Evolutionary conservation across 306 rosid species (phyloP).

Genomic region (Corylus avellana): DNA sequence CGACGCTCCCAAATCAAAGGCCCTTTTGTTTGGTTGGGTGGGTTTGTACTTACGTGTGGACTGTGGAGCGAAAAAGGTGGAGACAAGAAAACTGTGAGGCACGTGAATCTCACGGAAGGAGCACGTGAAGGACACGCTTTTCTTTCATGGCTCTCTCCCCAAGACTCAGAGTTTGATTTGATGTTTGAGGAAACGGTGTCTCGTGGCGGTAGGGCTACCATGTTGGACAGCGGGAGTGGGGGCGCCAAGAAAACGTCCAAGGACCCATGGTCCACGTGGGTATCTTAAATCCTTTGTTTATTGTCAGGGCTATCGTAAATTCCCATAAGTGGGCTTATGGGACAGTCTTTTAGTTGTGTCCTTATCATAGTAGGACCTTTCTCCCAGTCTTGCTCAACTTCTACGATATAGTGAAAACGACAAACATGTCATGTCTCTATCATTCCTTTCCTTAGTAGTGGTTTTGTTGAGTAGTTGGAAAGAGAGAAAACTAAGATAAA

Average conservation of each 20-base stretch:
- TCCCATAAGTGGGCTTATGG: background rate
- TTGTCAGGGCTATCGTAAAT: background rate
- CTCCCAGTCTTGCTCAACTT: background rate
- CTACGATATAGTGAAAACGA: background rate
- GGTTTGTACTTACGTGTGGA: background rate
- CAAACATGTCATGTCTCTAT: background rate
- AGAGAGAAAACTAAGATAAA: no score
- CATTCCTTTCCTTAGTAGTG: background rate
- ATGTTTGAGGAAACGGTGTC: slow-evolving; percentile 21
- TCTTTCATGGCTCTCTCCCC: background rate
- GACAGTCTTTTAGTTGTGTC: background rate
- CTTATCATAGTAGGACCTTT: background rate
- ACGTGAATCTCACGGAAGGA: slow-evolving; percentile 43
- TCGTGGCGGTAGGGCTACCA: background rate
- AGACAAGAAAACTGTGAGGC: slow-evolving; percentile 40
- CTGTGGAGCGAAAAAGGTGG: background rate
- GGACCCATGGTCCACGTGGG: background rate
- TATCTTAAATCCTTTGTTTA: no score
- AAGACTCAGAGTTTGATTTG: slow-evolving; percentile 2
- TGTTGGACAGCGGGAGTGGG: background rate
- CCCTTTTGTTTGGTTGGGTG: background rate
- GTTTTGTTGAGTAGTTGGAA: background rate
- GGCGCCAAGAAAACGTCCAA: background rate
- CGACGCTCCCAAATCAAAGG: background rate
- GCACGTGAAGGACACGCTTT: slow-evolving; percentile 45